Evolutionary conservation across 768 basidiomycete species (phyloP).

Genomic region (Naganishia kalamii): DNA sequence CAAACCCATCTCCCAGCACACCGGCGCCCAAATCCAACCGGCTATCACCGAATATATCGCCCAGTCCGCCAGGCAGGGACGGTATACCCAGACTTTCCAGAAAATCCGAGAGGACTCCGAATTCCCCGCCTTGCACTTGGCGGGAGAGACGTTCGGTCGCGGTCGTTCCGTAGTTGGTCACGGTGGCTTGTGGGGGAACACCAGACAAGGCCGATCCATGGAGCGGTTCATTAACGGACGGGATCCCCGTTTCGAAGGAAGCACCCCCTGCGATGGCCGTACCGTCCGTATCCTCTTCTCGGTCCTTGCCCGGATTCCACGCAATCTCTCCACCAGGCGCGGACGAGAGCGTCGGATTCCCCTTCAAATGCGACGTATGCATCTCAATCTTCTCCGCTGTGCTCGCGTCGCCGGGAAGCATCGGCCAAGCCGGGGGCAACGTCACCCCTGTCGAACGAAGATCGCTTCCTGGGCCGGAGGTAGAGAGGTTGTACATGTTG

Average conservation of each 20-base stretch:
- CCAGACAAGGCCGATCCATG: background rate
- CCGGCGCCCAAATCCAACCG: conserved; percentile 1
- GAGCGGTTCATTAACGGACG: background rate
- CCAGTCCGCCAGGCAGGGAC: conserved; percentile 22
- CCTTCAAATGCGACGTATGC: conserved; percentile 8
- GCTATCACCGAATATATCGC: conserved; percentile 19
- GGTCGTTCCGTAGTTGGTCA: conserved; percentile 14
- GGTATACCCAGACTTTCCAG: conserved; percentile 26
- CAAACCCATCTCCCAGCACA: background rate
- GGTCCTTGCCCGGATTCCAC: conserved; percentile 7
- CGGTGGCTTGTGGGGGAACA: conserved; percentile 2
- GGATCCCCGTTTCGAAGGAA: background rate
- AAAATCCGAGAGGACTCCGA: conserved; percentile 22
- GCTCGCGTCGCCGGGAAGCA: conserved; percentile 29
- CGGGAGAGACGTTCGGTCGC: conserved; percentile 4
- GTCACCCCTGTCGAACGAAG: conserved; percentile 31
- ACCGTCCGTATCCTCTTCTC: conserved; percentile 15
- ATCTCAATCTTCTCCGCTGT: conserved; percentile 9
- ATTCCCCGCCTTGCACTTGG: conserved; percentile 23
- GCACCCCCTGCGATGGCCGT: background rate
- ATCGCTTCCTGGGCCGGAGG: conserved; percentile 3
- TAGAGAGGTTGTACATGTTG: conserved; percentile 10
- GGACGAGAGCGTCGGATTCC: background rate
- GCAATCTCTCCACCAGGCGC: background rate
- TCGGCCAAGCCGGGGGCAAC: conserved; percentile 41